phyloP scores from a whole-genome alignment of 225 moss, liverwort and hornwort species.

The Straminergon stramineum region DNA sequence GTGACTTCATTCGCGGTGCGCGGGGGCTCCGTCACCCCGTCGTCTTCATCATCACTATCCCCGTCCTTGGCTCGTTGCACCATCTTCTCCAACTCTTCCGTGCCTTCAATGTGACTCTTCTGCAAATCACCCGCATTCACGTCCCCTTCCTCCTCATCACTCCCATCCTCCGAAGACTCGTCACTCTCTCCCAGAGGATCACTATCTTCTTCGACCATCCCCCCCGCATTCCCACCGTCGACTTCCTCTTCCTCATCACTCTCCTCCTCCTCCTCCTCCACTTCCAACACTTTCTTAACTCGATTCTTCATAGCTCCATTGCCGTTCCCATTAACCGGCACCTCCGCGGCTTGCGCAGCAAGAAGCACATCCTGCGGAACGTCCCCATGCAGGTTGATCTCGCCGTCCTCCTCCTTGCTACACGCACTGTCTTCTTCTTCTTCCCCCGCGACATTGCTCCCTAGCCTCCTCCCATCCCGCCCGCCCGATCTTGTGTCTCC shows the following conservation, averaged over 20 bases:
- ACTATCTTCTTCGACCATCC: conserved; percentile 44
- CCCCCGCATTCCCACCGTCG: conserved; percentile 8
- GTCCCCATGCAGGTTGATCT: background rate
- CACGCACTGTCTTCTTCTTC: background rate
- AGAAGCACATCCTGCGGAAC: conserved; percentile 35
- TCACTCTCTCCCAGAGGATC: conserved; percentile 34
- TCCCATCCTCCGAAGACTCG: conserved; percentile 28
- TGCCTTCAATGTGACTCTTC: conserved; percentile 4
- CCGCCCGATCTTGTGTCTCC: conserved; percentile 10
- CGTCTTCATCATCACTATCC: conserved; percentile 43
- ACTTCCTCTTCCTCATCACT: conserved; percentile 1
- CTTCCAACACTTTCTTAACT: background rate
- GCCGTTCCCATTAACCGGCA: conserved; percentile 19
- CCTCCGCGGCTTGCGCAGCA: conserved; percentile 27
- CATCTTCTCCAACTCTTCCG: conserved; percentile 34
- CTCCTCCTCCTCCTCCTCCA: background rate
- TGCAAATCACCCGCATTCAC: conserved; percentile 13
- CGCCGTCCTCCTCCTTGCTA: background rate
- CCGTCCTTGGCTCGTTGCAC: conserved; percentile 28
- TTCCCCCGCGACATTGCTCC: conserved; percentile 1
- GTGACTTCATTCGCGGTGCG: conserved; percentile 56
- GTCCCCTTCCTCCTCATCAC: conserved; percentile 31
- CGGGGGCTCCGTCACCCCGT: conserved; percentile 39
- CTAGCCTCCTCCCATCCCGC: background rate
- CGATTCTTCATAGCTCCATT: conserved; percentile 4